A percentile compares a stretch with the other conserved stretches of the same genome.
These are phyloP conservation scores for Silene conica DNA, from an alignment of 148 eudicot genomes.

Conservation along the genomic window DNA sequence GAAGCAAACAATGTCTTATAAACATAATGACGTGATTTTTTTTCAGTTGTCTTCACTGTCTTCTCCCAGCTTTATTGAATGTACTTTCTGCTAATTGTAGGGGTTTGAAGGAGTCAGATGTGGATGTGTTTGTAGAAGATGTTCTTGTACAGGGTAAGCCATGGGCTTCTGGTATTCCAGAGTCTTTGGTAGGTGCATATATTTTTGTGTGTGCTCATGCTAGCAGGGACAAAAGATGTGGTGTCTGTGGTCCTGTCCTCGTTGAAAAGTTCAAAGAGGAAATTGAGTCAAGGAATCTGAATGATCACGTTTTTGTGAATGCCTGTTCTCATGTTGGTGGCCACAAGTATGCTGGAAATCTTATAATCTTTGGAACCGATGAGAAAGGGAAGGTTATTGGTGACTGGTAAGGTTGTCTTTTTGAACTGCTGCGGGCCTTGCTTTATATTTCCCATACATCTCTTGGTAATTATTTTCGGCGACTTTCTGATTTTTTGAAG, in stretches of 20 bases:
- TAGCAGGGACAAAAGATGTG: constrained; percentile 84
- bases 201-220: constrained; percentile 87
- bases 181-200: constrained; percentile 64
- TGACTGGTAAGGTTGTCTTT: constrained; percentile 57
- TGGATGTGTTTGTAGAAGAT: constrained; percentile 84
- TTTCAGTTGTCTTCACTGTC: not conserved
- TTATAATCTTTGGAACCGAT: constrained; percentile 72
- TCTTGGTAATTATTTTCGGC: not conserved
- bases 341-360: constrained; percentile 95
- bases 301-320: constrained; percentile 62
- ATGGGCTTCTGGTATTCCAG: constrained; percentile 66
- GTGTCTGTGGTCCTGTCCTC: constrained; percentile 90
- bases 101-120: constrained; percentile 80
- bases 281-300: constrained; percentile 47
- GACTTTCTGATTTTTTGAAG: constrained; percentile 37
- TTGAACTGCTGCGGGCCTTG: not conserved
- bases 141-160: constrained; percentile 76
- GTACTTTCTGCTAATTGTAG: constrained; percentile 33
- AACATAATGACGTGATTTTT: not conserved
- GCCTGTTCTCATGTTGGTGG: constrained; percentile 97
- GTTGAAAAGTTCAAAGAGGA: constrained; percentile 78
- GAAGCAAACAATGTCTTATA: not conserved
- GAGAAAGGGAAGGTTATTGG: constrained; percentile 71
- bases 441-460: not conserved
- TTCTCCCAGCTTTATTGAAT: not conserved